These are phyloP conservation scores for Ceratocystis lukuohia DNA, from an alignment of 2,329 filamentous ascomycete species.

Conservation along the genomic window DNA sequence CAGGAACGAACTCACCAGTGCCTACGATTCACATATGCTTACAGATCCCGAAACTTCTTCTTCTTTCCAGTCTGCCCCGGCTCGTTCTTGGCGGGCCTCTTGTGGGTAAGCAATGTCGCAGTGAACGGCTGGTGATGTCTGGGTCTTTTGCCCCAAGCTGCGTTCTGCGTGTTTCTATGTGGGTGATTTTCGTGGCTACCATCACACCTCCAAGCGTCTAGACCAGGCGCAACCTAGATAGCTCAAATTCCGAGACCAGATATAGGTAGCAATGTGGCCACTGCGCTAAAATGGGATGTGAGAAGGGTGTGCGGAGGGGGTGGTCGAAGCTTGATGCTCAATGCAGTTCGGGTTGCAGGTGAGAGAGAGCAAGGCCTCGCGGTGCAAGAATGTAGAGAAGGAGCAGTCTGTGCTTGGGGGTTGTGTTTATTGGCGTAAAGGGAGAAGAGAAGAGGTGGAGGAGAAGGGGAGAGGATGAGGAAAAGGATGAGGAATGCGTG, in stretches of 20 bases:
- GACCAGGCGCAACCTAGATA: background rate
- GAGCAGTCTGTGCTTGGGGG: background rate
- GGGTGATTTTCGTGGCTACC: background rate
- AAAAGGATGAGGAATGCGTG: background rate
- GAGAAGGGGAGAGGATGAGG: background rate
- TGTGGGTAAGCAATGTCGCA: background rate
- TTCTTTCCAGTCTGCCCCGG: background rate
- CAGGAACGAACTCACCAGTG: background rate
- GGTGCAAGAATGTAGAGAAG: background rate
- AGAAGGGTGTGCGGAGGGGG: background rate
- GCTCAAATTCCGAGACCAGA: background rate
- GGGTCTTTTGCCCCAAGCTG: conserved; percentile 1
- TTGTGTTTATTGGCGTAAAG: background rate
- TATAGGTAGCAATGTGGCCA: conserved; percentile 5
- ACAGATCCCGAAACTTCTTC: background rate
- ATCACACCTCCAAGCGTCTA: background rate
- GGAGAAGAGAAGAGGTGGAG: background rate
- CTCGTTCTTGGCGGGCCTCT: background rate
- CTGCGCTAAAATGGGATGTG: background rate
- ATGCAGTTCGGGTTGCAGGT: conserved; percentile 2
- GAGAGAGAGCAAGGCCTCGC: background rate
- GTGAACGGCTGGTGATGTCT: background rate
- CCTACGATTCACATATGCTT: background rate
- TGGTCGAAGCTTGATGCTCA: conserved; percentile 2
- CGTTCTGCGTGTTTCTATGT: background rate